Evolutionary conservation across 1,139 yeast genomes (phyloP).

Genomic region (Yamadazyma friedrichii): DNA sequence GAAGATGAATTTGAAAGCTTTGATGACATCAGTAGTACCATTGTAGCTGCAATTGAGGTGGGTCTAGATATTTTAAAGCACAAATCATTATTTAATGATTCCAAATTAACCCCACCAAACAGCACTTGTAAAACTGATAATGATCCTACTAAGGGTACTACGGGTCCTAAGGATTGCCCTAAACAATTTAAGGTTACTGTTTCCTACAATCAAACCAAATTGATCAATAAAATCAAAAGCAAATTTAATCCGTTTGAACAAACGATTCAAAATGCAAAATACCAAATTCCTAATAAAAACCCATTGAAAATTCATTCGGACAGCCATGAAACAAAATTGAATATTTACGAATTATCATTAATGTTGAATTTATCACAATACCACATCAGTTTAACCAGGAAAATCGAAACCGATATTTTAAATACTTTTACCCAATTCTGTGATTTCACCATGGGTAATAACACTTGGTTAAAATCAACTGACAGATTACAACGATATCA

Average conservation of each 20-base stretch:
- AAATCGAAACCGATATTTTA: constrained; percentile 56
- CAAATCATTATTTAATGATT: too few relatives aligned
- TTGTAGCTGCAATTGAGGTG: too few relatives aligned
- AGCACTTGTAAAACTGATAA: too few relatives aligned
- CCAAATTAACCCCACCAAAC: too few relatives aligned
- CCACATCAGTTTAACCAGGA: constrained; percentile 12
- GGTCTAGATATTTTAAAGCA: too few relatives aligned
- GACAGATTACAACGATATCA: constrained; percentile 47
- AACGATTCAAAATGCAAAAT: constrained; percentile 1
- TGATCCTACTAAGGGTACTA: too few relatives aligned
- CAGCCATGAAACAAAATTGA: constrained; percentile 19
- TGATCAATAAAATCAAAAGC: constrained; percentile 1
- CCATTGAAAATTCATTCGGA: constrained; percentile 8
- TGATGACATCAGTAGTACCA: neutral
- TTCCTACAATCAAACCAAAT: constrained; percentile 3
- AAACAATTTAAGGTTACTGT: neutral
- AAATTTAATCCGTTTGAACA: constrained; percentile 3
- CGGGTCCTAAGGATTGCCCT: too few relatives aligned
- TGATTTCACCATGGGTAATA: constrained; percentile 68
- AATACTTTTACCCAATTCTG: constrained; percentile 55
- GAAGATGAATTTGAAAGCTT: neutral
- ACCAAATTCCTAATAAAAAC: neutral
- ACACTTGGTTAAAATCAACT: constrained; percentile 83
- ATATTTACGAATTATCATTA: constrained; percentile 26
- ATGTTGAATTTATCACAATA: constrained; percentile 24